Evolutionary conservation across 371 early-diverging fungal genomes (phyloP).

Genomic region (Choanephora cucurbitarum): DNA sequence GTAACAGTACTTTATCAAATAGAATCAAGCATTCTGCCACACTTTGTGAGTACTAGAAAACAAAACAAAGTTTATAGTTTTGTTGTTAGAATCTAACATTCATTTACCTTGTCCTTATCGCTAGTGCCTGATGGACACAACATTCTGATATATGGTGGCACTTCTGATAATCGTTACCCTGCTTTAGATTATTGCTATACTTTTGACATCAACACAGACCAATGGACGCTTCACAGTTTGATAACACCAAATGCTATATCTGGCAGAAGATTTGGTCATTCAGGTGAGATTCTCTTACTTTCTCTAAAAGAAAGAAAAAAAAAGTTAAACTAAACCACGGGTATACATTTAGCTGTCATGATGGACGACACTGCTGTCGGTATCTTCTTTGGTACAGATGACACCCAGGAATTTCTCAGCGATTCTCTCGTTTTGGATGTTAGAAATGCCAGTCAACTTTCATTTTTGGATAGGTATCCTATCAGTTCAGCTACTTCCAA

Average conservation of each 20-base stretch:
- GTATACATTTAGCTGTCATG: slow-evolving; percentile 14
- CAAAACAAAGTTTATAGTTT: no score
- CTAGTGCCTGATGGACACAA: slow-evolving; percentile 7
- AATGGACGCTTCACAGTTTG: slow-evolving; percentile 3
- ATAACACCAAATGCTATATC: background rate
- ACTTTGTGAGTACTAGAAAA: slow-evolving; percentile 1
- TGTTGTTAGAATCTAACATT: no score
- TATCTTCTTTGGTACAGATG: slow-evolving; percentile 6
- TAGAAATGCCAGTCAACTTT: background rate
- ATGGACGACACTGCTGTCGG: slow-evolving; percentile 2
- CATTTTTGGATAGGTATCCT: background rate
- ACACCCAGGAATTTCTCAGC: background rate
- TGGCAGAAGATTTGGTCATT: slow-evolving; percentile 4
- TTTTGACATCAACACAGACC: background rate
- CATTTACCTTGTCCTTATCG: no score
- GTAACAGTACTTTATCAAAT: background rate
- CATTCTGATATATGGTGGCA: slow-evolving; percentile 9
- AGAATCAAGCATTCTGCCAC: slow-evolving; percentile 7
- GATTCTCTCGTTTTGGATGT: slow-evolving; percentile 6
- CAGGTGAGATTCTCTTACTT: background rate
- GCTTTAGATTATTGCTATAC: slow-evolving; percentile 11
- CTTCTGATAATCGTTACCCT: background rate
- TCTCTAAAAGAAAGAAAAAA: background rate
- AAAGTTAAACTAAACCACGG: background rate
- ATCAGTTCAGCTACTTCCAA: background rate